Base-by-base conservation (phyloP, 345 rosid species). In the Luvunga scandens region DNA sequence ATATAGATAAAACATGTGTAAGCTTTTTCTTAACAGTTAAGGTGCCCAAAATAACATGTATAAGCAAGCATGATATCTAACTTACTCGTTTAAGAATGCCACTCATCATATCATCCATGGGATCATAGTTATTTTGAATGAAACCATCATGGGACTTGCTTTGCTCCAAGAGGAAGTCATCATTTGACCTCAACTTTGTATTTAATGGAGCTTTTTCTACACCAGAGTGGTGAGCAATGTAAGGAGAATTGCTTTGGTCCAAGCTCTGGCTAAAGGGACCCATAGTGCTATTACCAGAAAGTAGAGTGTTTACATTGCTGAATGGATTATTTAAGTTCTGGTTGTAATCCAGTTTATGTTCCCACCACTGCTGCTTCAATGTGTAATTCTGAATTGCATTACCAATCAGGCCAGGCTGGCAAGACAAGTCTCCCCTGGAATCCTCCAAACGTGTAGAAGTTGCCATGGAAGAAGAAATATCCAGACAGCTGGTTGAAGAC, bases 21-120 rank as follows among this genome's bases (percentile, higher is more conserved):
- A 53, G 22, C 7, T 53, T 53, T 53, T 53, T 28, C 28, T 60
- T 60, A n/a, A 27, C 24, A 60, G 9, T 62, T 27, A 25, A 13
- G 18, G 13, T 62, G 31, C 33, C 30, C 6, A 62, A 27, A 13
- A 13, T 13, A 12, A 25, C n/a, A 27, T 25, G 12, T 16, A 72
- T 0, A 60, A 77, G 30, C 48, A 78, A 66, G 45, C 13, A 77
- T 74, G 61, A 72, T 53, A 42, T 24, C 38, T 9, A 64, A 30
- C 77, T 68, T 86, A 94, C 99, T 91, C 85, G 87, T 81, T 90
- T 92, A 78, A 89, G 80, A 91, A 89, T 85, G 66, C 87, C 86
- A 60, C 80, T 85, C 94, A 90, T 82, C 27, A 96, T 84, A 67
- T 91, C 97, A 75, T 92, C 97, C 74, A 93, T 77, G 33, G 90